These are phyloP conservation scores for Ogataea salicorniae DNA, from an alignment of 805 yeast species.

Conservation along the genomic window DNA sequence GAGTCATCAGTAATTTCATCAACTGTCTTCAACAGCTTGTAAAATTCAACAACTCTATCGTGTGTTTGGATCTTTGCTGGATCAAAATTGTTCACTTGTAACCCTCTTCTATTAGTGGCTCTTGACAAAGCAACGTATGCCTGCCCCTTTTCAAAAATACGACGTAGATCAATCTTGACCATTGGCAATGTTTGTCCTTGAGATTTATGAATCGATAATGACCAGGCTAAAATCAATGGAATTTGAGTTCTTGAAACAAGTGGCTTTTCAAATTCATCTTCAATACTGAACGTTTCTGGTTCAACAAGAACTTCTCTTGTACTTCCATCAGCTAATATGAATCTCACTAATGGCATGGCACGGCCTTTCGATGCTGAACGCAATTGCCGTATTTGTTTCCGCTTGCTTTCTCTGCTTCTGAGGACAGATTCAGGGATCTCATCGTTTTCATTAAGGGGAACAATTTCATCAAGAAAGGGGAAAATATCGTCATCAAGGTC, in stretches of 20 bases:
- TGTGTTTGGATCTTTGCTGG: conserved; percentile 62
- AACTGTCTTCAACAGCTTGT: conserved; percentile 40
- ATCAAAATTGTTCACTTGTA: conserved; percentile 75
- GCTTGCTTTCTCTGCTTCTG: conserved; percentile 41
- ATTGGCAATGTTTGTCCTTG: conserved; percentile 79
- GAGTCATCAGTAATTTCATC: conserved; percentile 22
- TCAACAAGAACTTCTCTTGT: conserved; percentile 72
- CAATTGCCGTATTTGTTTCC: conserved; percentile 37
- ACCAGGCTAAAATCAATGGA: conserved; percentile 94
- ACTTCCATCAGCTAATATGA: conserved; percentile 63
- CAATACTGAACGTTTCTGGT: conserved; percentile 78
- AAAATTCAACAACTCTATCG: conserved; percentile 65
- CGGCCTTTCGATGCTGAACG: conserved; percentile 40
- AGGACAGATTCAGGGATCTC: conserved; percentile 20
- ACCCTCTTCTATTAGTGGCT: conserved; percentile 71
- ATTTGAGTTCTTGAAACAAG: conserved; percentile 72
- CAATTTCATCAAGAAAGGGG: conserved; percentile 36
- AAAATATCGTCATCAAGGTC: conserved; percentile 44
- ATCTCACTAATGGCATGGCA: conserved; percentile 72
- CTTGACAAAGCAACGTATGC: conserved; percentile 94
- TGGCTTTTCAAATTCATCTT: conserved; percentile 64
- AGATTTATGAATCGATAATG: conserved; percentile 86
- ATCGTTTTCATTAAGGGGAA: neutral
- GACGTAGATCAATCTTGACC: conserved; percentile 61
- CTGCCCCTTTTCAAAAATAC: conserved; percentile 78